Conservation (phyloP, 1,284 basidiomycete species). For the Gymnopus androsaceus region DNA sequence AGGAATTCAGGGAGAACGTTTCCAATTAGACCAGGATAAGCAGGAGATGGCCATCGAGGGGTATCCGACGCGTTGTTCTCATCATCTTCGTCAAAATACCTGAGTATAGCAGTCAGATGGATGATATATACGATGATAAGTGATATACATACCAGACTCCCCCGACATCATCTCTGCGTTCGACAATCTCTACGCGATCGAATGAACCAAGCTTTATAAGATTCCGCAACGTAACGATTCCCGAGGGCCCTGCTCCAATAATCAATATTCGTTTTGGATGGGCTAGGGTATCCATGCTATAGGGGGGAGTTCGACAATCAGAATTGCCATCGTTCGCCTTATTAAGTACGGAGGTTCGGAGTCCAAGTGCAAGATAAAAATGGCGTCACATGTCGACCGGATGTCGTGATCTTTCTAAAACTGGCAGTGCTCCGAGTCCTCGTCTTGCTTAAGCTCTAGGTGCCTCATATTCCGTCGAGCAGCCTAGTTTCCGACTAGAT, state of each 20-base stretch:
- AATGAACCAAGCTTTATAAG: slow-evolving; percentile 38
- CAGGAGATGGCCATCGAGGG: slow-evolving; percentile 44
- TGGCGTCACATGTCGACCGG: neutral
- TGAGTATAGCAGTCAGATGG: neutral
- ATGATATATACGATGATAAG: too few species aligned
- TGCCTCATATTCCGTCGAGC: too few species aligned
- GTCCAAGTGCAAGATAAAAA: neutral
- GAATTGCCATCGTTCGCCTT: neutral
- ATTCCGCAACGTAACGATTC: slow-evolving; percentile 47
- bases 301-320: neutral
- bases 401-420: neutral
- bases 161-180: slow-evolving; percentile 45
- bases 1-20: slow-evolving; percentile 51
- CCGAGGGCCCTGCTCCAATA: slow-evolving; percentile 46
- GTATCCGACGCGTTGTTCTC: slow-evolving; percentile 1
- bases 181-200: slow-evolving; percentile 42
- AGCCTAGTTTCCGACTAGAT: too few species aligned
- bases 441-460: too few species aligned
- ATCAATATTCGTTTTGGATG: slow-evolving; percentile 32
- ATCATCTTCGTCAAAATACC: slow-evolving; percentile 2
- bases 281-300: neutral
- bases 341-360: neutral
- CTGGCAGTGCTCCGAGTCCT: too few species aligned
- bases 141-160: slow-evolving; percentile 51
- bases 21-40: slow-evolving; percentile 47